Evolutionary conservation across 2,329 filamentous ascomycete genomes (phyloP).

Genomic region (Colletotrichum sp.): DNA sequence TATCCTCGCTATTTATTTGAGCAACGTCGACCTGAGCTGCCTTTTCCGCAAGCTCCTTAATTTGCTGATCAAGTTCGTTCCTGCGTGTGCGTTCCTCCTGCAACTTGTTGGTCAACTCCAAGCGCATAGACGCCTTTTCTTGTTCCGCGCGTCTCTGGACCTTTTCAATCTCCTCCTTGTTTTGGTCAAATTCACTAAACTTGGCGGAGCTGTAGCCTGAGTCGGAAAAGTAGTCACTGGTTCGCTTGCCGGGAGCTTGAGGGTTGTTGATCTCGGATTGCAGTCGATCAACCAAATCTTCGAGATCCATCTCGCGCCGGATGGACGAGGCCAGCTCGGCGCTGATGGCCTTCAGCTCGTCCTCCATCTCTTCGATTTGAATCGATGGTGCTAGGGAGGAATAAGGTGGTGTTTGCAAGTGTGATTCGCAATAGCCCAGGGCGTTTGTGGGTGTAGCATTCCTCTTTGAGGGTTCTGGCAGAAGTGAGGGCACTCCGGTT

Average conservation of each 20-base stretch:
- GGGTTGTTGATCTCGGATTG: slow-evolving; percentile 75
- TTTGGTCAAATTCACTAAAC: slow-evolving; percentile 69
- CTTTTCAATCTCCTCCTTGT: slow-evolving; percentile 77
- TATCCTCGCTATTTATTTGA: slow-evolving; percentile 61
- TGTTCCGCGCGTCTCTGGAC: slow-evolving; percentile 86
- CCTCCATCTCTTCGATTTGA: slow-evolving; percentile 87
- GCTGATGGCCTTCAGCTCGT: slow-evolving; percentile 92
- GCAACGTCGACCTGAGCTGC: slow-evolving; percentile 67
- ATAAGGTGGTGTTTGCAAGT: slow-evolving; percentile 53
- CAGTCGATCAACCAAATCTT: slow-evolving; percentile 88
- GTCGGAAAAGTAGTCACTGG: slow-evolving; percentile 98
- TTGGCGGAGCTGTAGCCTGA: slow-evolving; percentile 88
- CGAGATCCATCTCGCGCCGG: slow-evolving; percentile 92
- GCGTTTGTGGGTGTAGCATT: slow-evolving; percentile 47
- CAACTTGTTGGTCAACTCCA: slow-evolving; percentile 80
- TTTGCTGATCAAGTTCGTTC: slow-evolving; percentile 80
- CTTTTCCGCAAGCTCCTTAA: slow-evolving; percentile 80
- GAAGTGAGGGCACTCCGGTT: slow-evolving; percentile 15
- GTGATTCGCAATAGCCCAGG: slow-evolving; percentile 55
- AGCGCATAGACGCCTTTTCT: slow-evolving; percentile 84
- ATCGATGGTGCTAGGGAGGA: slow-evolving; percentile 44
- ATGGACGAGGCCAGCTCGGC: slow-evolving; percentile 92
- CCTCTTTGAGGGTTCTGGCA: slow-evolving; percentile 37
- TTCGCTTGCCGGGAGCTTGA: slow-evolving; percentile 69
- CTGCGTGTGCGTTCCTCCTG: slow-evolving; percentile 84